Evolutionary conservation across 768 basidiomycete genomes (phyloP).

Genomic region (Hysterangium stoloniferum): DNA sequence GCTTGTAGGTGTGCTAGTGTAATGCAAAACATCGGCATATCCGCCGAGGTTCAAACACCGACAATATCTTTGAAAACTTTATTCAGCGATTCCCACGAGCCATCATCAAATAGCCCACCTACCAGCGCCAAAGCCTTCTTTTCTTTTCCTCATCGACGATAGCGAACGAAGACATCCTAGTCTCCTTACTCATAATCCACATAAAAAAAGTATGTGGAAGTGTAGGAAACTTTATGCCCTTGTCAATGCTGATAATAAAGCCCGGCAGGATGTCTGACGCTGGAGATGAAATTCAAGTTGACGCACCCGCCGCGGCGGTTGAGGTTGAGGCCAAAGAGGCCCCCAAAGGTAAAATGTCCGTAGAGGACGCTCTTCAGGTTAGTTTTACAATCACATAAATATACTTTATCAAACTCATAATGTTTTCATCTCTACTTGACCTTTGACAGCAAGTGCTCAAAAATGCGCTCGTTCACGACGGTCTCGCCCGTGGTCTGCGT

Average conservation of each 20-base stretch:
- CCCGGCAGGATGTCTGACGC: slow-evolving; percentile 83
- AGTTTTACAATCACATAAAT: neutral
- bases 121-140: neutral
- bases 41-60: no score
- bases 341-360: slow-evolving; percentile 90
- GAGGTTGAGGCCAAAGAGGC: slow-evolving; percentile 76
- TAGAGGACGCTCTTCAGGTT: slow-evolving; percentile 92
- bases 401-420: slow-evolving; percentile 7
- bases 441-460: slow-evolving; percentile 92
- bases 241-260: slow-evolving; percentile 10
- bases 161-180: slow-evolving; percentile 87
- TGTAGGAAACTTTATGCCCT: slow-evolving; percentile 3
- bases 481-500: slow-evolving; percentile 94
- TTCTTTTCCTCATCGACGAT: slow-evolving; percentile 75
- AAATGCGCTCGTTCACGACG: slow-evolving; percentile 96
- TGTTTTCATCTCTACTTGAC: no score
- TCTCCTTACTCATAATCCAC: slow-evolving; percentile 13
- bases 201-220: slow-evolving; percentile 23
- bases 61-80: no score
- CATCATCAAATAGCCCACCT: slow-evolving; percentile 7
- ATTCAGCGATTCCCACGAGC: no score
- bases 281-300: slow-evolving; percentile 89
- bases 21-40: no score
- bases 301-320: slow-evolving; percentile 54
- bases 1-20: slow-evolving; percentile 4